phyloP scores from a whole-genome alignment of 345 rosid species.

The Alliaria petiolata region DNA sequence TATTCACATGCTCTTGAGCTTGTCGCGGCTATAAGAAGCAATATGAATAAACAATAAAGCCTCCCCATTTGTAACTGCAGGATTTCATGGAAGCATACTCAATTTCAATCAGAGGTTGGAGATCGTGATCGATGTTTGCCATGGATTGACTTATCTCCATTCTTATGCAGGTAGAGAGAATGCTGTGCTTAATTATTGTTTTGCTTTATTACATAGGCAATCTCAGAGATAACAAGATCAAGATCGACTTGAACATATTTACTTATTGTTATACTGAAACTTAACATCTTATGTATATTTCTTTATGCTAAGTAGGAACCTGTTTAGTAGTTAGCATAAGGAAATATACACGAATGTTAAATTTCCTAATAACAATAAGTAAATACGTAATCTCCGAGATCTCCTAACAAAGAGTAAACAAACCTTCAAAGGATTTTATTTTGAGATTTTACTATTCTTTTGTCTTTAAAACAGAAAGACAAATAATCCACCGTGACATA shows the following conservation, averaged over 20 bases:
- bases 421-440: background rate
- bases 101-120: slow-evolving; percentile 91
- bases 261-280: no score
- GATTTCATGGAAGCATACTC: slow-evolving; percentile 65
- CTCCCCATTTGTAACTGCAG: slow-evolving; percentile 38
- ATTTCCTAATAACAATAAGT: no score
- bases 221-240: no score
- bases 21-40: background rate
- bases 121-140: slow-evolving; percentile 90
- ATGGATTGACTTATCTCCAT: slow-evolving; percentile 93
- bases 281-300: no score
- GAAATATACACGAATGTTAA: no score
- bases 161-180: slow-evolving; percentile 69
- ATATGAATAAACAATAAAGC: background rate
- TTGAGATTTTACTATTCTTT: background rate
- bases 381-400: no score
- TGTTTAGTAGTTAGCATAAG: no score
- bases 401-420: background rate
- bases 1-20: background rate
- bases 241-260: no score
- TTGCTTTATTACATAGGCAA: background rate
- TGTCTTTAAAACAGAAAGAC: slow-evolving; percentile 56
- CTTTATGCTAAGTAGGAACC: no score
- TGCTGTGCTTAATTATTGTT: background rate
- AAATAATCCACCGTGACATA: slow-evolving; percentile 90